Conservation (phyloP, 1,139 yeast species). For the Williopsis jadinii region DNA sequence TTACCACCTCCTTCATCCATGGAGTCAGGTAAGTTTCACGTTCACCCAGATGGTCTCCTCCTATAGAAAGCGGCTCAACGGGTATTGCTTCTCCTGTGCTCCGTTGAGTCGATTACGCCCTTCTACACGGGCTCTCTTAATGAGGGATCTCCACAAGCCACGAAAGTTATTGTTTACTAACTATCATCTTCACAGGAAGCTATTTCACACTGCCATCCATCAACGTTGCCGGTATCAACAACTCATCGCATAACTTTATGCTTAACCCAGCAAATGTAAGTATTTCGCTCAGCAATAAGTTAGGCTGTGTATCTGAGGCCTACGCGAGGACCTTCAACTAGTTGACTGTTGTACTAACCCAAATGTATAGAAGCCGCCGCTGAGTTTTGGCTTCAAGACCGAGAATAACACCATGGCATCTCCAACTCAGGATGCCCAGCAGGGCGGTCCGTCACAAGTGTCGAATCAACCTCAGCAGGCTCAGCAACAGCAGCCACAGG, state of each 20-base stretch:
- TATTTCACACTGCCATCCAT: slow-evolving; percentile 15
- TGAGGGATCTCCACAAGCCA: no score
- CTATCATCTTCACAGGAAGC: slow-evolving; percentile 3
- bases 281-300: not conserved
- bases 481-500: slow-evolving; percentile 2
- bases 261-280: slow-evolving; percentile 12
- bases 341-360: not conserved
- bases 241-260: slow-evolving; percentile 13
- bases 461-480: not conserved
- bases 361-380: slow-evolving; percentile 11
- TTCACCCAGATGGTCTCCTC: not conserved
- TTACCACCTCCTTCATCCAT: slow-evolving; percentile 17
- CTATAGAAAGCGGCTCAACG: no score
- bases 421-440: slow-evolving; percentile 6
- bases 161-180: no score
- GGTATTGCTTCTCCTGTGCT: no score
- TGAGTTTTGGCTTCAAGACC: slow-evolving; percentile 10
- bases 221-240: slow-evolving; percentile 9
- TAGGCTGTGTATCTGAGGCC: no score
- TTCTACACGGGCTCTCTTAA: no score
- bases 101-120: no score
- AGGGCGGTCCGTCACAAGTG: not conserved
- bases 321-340: no score
- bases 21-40: slow-evolving; percentile 18
- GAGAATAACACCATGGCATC: slow-evolving; percentile 4